These are phyloP conservation scores for Incumbomyces delicatus DNA, from an alignment of 2,329 filamentous ascomycete genomes.

Conservation along the genomic window DNA sequence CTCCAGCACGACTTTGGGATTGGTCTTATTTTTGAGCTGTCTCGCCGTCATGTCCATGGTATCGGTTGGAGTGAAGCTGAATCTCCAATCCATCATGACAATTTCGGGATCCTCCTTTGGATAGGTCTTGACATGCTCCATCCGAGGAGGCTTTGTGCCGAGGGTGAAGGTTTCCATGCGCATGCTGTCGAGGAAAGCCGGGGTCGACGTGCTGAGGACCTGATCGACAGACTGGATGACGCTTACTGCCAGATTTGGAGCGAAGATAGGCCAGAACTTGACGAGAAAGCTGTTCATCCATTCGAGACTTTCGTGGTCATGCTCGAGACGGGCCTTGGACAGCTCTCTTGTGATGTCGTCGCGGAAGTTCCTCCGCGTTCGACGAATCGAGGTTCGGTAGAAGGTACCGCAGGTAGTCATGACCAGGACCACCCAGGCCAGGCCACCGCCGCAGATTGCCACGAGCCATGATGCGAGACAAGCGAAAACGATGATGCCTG, in stretches of 20 bases:
- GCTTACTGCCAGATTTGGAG: constrained; percentile 82
- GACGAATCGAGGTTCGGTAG: constrained; percentile 88
- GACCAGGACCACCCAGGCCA: constrained; percentile 86
- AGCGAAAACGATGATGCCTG: constrained; percentile 85
- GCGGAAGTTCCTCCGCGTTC: constrained; percentile 88
- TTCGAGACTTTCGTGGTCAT: constrained; percentile 82
- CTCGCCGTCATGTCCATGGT: constrained; percentile 79
- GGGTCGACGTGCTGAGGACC: constrained; percentile 84
- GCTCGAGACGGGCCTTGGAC: constrained; percentile 77
- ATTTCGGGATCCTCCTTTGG: constrained; percentile 91
- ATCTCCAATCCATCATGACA: constrained; percentile 99
- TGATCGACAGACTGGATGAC: constrained; percentile 93
- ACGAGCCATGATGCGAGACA: constrained; percentile 85
- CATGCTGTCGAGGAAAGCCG: constrained; percentile 84
- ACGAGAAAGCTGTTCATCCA: constrained; percentile 99
- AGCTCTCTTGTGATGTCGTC: constrained; percentile 88
- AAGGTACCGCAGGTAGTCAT: constrained; percentile 91
- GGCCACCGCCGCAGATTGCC: constrained; percentile 76
- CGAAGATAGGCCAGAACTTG: constrained; percentile 99
- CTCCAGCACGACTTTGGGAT: constrained; percentile 91
- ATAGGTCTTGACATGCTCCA: constrained; percentile 98
- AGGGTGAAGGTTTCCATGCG: constrained; percentile 89
- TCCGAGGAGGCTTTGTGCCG: constrained; percentile 84
- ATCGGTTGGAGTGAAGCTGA: constrained; percentile 97
- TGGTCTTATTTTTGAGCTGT: constrained; percentile 90